These are phyloP conservation scores for Kwoniella bestiolae DNA, from an alignment of 768 basidiomycete genomes.

Conservation along the genomic window DNA sequence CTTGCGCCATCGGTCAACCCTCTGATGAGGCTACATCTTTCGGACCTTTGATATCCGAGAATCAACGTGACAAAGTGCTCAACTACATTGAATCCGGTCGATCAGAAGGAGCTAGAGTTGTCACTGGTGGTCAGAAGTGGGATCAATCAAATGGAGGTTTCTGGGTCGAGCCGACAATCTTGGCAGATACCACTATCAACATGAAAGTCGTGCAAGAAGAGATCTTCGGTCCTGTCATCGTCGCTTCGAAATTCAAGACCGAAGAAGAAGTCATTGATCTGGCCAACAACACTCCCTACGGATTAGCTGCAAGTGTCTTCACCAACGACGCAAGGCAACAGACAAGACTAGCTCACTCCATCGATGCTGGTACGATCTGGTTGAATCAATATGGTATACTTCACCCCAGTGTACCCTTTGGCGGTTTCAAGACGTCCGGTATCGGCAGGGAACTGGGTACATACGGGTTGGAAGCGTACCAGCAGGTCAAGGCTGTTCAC, in stretches of 20 bases:
- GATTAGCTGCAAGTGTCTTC: slow-evolving; percentile 84
- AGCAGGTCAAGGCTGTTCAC: slow-evolving; percentile 71
- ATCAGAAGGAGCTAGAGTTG: slow-evolving; percentile 70
- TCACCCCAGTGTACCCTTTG: slow-evolving; percentile 82
- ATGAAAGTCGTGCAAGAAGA: slow-evolving; percentile 69
- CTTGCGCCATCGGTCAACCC: slow-evolving; percentile 52
- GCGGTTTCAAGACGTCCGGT: slow-evolving; percentile 80
- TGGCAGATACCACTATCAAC: slow-evolving; percentile 68
- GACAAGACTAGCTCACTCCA: slow-evolving; percentile 68
- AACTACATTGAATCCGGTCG: slow-evolving; percentile 77
- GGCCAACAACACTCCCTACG: slow-evolving; percentile 87
- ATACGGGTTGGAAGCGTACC: slow-evolving; percentile 68
- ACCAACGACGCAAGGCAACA: slow-evolving; percentile 75
- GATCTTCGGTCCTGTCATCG: slow-evolving; percentile 96
- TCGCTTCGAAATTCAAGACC: slow-evolving; percentile 76
- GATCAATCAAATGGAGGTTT: slow-evolving; percentile 67
- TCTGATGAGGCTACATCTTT: slow-evolving; percentile 53
- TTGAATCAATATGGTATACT: slow-evolving; percentile 70
- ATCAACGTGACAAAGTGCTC: slow-evolving; percentile 63
- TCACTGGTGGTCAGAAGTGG: slow-evolving; percentile 70
- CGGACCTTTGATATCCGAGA: slow-evolving; percentile 53
- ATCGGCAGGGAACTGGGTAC: slow-evolving; percentile 78
- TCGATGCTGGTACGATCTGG: slow-evolving; percentile 83
- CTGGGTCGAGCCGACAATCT: slow-evolving; percentile 84
- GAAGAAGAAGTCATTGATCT: slow-evolving; percentile 83